Evolutionary conservation across 2,329 filamentous ascomycete genomes (phyloP), one percentile per base, ranked within the genome.

Genomic region (Cladophialophora psammophila): DNA sequence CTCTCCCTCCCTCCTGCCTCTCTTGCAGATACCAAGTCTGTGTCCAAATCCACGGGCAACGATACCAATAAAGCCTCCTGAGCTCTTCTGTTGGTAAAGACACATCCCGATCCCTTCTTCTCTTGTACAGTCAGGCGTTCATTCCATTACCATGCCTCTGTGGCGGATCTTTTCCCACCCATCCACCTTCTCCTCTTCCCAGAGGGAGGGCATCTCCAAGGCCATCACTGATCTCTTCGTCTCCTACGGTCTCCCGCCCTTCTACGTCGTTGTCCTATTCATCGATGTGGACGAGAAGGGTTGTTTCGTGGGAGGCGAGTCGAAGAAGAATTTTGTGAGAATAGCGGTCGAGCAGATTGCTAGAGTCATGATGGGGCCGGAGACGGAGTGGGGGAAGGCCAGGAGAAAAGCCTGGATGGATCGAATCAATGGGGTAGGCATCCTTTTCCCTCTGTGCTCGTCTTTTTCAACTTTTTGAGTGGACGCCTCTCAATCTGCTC

Each of bases 191-290:
- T 58, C 40, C 6, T 7, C 32, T 15, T 20, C 13, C 20, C 66
- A 71, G 57, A 55, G 63, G 13, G 13, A 18, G 4, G 35, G 60
- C 18, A 66, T 76, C 35, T 71, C 69, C 38, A 26, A 71, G 53
- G 71, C 71, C 54, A 72, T 76, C 38, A 77, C 76, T 2, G 67
- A 73, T 2, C 62, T 74, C 10, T 77, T 76, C 55, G 67, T 68
- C 18, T 38, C 61, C 0, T 3, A 64, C 20, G 73, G 74, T 10
- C 69, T 77, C 1, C 74, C 75, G 0, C 71, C 72, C 12, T 77
- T 77, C 69, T 77, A 77, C 63, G 74, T 76, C 54, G 71, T 75
- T 12, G 66, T 68, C 13, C 68, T 76, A 8, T 77, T 76, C 70
- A 53, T 73, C 10, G 50, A 65, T 18, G 45, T 72, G 18, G 45